Evolutionary conservation across 495 filamentous ascomycete species (phyloP).

Genomic region (Hypomontagnella submonticulosa): DNA sequence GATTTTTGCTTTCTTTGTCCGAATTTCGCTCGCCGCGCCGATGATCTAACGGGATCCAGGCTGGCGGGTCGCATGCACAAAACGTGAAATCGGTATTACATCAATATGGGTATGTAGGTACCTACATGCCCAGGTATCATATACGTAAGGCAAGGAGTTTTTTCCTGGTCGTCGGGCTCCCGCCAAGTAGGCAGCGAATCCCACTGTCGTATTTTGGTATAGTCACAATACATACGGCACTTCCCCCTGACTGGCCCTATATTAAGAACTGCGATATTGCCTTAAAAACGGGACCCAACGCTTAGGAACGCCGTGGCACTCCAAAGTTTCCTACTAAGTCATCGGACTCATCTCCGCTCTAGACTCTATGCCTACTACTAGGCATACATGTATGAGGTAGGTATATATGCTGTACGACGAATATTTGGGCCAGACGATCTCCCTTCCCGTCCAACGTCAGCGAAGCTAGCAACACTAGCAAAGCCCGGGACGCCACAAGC

Average conservation of each 20-base stretch:
- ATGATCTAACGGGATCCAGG: conserved; percentile 14
- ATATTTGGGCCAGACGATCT: conserved; percentile 18
- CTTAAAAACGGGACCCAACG: no score
- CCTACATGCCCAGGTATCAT: background rate
- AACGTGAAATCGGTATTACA: background rate
- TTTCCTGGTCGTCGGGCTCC: no score
- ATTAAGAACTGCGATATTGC: conserved; percentile 9
- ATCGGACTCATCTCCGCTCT: conserved; percentile 1
- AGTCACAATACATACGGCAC: conserved; percentile 8
- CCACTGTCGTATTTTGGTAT: no score
- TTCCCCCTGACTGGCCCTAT: conserved; percentile 5
- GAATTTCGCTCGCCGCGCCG: conserved; percentile 6
- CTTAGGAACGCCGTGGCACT: no score
- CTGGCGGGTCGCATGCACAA: conserved; percentile 31
- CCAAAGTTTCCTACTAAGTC: conserved; percentile 25
- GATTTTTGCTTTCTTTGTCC: background rate
- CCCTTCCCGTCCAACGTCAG: conserved; percentile 39
- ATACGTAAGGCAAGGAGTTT: background rate
- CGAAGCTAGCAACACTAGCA: conserved; percentile 14
- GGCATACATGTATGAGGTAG: background rate
- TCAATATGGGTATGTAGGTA: conserved; percentile 2
- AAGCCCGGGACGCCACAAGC: background rate
- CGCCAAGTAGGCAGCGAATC: no score
- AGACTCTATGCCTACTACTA: conserved; percentile 7
- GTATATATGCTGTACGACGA: conserved; percentile 25